Evolutionary conservation across 768 basidiomycete species (phyloP), one percentile per base, ranked within the genome.

Genomic region (Panus rudis): DNA sequence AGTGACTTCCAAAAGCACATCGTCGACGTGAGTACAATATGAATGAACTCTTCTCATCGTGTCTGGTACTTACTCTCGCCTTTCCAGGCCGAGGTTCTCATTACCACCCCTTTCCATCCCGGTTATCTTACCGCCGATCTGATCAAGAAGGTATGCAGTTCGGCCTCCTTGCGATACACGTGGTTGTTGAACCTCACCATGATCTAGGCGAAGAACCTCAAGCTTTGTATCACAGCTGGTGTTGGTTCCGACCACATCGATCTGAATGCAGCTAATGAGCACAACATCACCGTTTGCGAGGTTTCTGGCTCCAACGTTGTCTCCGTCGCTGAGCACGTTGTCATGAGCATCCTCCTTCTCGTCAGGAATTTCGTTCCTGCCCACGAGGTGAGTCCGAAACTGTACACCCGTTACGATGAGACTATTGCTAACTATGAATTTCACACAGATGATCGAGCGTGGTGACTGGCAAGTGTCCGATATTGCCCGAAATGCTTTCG

Each of bases 171-270:
- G n/a, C 16, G 21, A 6, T n/a, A 6, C 28, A n/a, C 28, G n/a
- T 46, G 11, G 26, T 7, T 28, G 25, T 19, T 43, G 21, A 38
- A 32, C 11, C 11, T 1, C 11, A 3, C 23, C 14, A 4, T 30
- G 3, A 20, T 27, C 59, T 43, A 89, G 76, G 89, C 92, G 24
- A 84, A 84, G 65, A 92, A 92, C 53, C 76, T 96, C 48, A 93
- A 90, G 66, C 60, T 93, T 44, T 88, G 85, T 56, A 75, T 93
- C 56, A 96, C 92, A 19, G 92, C 91, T 46, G 89, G 88, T 62
- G 89, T 92, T 37, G 88, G 90, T 10, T 89, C 85, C 16, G 92
- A 92, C 66, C 89, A 87, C 68, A 79, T 92, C 50, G 91, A 93
- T 60, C 75, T 94, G 47, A 83, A 92, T 62, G 85, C 89, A 17